phyloP scores from a whole-genome alignment of 331 rosid species.

The Telfairia occidentalis region DNA sequence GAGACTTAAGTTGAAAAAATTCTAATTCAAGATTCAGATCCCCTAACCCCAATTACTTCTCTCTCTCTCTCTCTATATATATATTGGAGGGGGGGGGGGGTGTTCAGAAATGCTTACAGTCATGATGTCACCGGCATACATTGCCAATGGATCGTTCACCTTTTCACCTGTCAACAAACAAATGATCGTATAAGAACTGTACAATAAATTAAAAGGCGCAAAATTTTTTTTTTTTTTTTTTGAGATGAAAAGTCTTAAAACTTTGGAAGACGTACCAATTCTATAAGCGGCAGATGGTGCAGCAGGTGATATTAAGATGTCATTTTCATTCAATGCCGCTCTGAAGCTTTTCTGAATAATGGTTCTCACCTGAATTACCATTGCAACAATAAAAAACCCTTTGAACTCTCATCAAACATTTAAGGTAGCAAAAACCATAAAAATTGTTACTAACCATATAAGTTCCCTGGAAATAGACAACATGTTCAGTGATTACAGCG shows the following conservation, averaged over 20 bases:
- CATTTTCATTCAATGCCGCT: conserved; percentile 65
- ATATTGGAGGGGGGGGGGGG: not conserved
- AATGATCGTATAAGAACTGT: conserved; percentile 10
- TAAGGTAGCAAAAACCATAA: not conserved
- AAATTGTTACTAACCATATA: not conserved
- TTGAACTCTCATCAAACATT: conserved; percentile 12
- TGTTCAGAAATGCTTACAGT: conserved; percentile 52
- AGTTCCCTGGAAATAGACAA: not conserved
- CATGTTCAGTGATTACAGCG: not conserved
- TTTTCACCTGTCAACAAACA: conserved; percentile 63
- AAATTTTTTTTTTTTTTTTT: too few relatives aligned
- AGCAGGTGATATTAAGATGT: conserved; percentile 88
- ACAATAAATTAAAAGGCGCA: not conserved
- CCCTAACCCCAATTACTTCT: not conserved
- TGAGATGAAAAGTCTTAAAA: too few relatives aligned
- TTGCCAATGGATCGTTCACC: conserved; percentile 82
- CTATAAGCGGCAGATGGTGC: conserved; percentile 91
- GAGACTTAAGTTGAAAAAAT: not conserved
- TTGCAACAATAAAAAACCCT: conserved; percentile 15
- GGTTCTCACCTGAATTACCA: conserved; percentile 74
- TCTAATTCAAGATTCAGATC: not conserved
- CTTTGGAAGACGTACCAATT: conserved; percentile 50
- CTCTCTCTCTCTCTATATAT: not conserved
- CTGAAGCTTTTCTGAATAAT: conserved; percentile 74
- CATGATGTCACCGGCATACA: conserved; percentile 97